Base-by-base conservation (phyloP, 192 early-diverging fungal species). In the Entophlyctis helioformis region DNA sequence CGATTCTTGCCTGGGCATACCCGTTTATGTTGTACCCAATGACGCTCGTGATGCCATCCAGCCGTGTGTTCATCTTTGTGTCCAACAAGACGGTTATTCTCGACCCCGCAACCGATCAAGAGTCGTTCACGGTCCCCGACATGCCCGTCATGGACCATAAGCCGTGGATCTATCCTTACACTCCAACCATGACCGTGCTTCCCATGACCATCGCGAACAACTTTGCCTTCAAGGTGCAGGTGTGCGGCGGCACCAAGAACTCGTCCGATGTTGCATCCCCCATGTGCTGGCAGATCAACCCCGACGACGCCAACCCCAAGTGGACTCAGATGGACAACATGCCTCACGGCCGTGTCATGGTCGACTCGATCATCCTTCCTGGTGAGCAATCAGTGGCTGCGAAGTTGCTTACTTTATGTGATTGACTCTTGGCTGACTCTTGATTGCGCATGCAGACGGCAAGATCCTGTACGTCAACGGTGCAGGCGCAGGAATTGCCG, bases 181-280 rank as follows among this genome's bases (percentile, higher is more conserved):
- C 39, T 25, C 28, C 36, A 16, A 8, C 23, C 42, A 13, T 25
- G 19, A 20, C 44, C 10, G 28, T 54, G 39, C 31, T 53, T 10
- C 50, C 50, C 15, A 21, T 54, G 33, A 54, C 25, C 9, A 33
- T 51, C 48, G 4, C 12, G n/a, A 49, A 38, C 33, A 64, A 40
- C 26, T 21, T 2, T n/a, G 38, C 44, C 0, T 44, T 18, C 5
- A 36, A n/a, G n/a, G n/a, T 66, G 12, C 34, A 43, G 34, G 21
- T 66, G 18, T 66, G 64, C 35, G 64, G 64, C 15, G 64, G 64
- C 26, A 45, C 22, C 57, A 25, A 36, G 33, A 53, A 45, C 3
- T 20, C 36, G 9, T 19, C 50, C 1, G 16, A 24, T 8, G 12
- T 16, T 10, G 51, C 56, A 0, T 55, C 62, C 1, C n/a, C 31